Evolutionary conservation across 768 basidiomycete species (phyloP).

Genomic region (Suillus alpinus): DNA sequence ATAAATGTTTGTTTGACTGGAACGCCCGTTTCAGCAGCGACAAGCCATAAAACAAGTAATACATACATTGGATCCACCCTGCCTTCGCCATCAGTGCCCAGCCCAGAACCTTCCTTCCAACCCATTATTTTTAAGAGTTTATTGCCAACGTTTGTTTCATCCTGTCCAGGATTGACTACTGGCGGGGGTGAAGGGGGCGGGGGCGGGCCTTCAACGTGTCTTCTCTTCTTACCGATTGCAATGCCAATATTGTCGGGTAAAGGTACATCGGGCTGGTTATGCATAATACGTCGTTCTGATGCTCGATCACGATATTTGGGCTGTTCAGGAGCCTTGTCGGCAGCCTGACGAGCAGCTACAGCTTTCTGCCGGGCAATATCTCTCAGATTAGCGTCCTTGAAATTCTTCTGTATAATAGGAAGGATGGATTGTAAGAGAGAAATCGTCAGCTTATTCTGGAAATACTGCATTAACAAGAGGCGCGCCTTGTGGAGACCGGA

Average conservation of each 20-base stretch:
- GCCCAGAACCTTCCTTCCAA: slow-evolving; percentile 87
- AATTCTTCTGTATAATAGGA: slow-evolving; percentile 68
- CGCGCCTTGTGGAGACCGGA: slow-evolving; percentile 94
- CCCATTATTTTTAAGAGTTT: slow-evolving; percentile 97
- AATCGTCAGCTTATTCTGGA: slow-evolving; percentile 28
- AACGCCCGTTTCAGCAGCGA: slow-evolving; percentile 10
- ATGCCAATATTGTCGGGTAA: slow-evolving; percentile 48
- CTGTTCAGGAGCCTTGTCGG: slow-evolving; percentile 38
- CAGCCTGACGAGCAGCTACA: slow-evolving; percentile 38
- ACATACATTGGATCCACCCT: slow-evolving; percentile 84
- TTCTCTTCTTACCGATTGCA: slow-evolving; percentile 39
- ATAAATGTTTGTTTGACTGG: slow-evolving; percentile 81
- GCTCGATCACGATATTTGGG: slow-evolving; percentile 96
- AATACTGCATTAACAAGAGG: slow-evolving; percentile 26
- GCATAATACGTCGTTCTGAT: slow-evolving; percentile 83
- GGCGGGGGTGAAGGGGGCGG: slow-evolving; percentile 63
- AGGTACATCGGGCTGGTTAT: slow-evolving; percentile 90
- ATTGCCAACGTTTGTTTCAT: slow-evolving; percentile 86
- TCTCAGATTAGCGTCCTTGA: slow-evolving; percentile 66
- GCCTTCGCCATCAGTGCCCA: slow-evolving; percentile 82
- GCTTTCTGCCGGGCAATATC: slow-evolving; percentile 74
- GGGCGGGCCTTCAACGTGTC: slow-evolving; percentile 49
- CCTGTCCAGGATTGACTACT: slow-evolving; percentile 68
- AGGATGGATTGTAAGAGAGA: slow-evolving; percentile 17
- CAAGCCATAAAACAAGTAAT: background rate